A percentile compares a stretch with the other conserved stretches of the same genome.
Evolutionary conservation across 2,329 filamentous ascomycete genomes (phyloP).

Genomic region (Claviceps arundinis): DNA sequence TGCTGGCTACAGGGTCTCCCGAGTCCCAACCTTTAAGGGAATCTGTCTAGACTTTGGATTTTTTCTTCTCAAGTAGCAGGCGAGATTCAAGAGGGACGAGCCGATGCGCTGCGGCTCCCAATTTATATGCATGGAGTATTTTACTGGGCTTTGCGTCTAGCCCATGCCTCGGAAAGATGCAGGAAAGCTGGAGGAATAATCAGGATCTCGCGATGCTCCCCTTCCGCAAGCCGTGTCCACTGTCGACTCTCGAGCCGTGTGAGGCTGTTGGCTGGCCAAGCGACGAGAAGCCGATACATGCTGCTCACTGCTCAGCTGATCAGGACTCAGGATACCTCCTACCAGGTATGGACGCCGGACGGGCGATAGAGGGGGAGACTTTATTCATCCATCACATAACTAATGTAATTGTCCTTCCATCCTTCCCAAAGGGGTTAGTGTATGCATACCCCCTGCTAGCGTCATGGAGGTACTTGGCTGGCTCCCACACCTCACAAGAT

Average conservation of each 20-base stretch:
- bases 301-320: conserved; percentile 1
- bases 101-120: not conserved
- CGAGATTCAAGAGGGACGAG: not conserved
- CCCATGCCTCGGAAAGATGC: not conserved
- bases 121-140: not conserved
- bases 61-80: not conserved
- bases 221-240: not conserved
- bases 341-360: not conserved
- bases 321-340: not conserved
- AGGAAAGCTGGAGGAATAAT: not conserved
- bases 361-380: no score
- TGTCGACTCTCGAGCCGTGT: not conserved
- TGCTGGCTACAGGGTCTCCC: not conserved
- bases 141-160: not conserved
- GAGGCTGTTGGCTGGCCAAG: not conserved
- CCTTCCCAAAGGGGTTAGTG: no score
- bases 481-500: no score
- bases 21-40: not conserved
- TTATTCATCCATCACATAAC: no score
- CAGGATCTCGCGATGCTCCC: not conserved
- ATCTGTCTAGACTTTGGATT: not conserved
- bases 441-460: no score
- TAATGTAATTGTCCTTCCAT: no score
- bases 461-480: no score
- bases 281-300: not conserved